Percentiles rank a stretch among this genome's conserved stretches.
Evolutionary conservation across 202 grass and related monocot species (phyloP).

Genomic region (Setaria viridis): DNA sequence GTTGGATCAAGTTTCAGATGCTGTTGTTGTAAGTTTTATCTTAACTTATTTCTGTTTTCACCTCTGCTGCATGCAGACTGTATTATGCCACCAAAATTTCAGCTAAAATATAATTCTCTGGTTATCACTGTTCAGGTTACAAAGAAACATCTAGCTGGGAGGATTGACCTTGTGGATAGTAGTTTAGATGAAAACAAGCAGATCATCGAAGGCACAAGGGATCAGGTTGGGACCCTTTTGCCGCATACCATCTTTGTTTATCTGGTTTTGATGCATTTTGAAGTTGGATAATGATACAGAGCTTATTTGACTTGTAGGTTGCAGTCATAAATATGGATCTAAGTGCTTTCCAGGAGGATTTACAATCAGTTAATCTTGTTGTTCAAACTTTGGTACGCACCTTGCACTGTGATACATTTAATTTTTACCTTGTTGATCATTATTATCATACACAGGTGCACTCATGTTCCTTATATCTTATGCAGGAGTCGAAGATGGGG

Average conservation of each 20-base stretch:
- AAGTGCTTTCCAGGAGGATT: slow-evolving; percentile 66
- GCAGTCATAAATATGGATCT: slow-evolving; percentile 66
- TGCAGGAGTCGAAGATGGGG: slow-evolving; percentile 73
- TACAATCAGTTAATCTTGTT: slow-evolving; percentile 70
- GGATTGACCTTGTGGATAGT: slow-evolving; percentile 72
- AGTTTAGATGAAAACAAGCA: slow-evolving; percentile 76
- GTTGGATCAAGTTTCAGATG: slow-evolving; percentile 76
- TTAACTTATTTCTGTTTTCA: slow-evolving; percentile 5
- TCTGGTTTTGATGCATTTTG: neutral
- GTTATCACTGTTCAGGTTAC: slow-evolving; percentile 55
- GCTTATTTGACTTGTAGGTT: slow-evolving; percentile 54
- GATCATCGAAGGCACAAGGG: slow-evolving; percentile 72
- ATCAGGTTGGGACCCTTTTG: slow-evolving; percentile 60
- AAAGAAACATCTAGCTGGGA: slow-evolving; percentile 70
- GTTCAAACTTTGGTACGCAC: slow-evolving; percentile 67
- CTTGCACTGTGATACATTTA: neutral
- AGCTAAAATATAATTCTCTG: neutral
- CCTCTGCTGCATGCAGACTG: neutral
- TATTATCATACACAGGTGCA: slow-evolving; percentile 29
- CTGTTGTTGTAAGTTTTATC: slow-evolving; percentile 60
- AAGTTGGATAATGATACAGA: neutral
- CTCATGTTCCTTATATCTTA: slow-evolving; percentile 26
- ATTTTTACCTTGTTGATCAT: slow-evolving; percentile 4
- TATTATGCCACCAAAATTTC: neutral
- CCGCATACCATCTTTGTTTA: neutral